phyloP scores from a whole-genome alignment of 2,329 filamentous ascomycete genomes.

The Ceratocystis lukuohia region DNA sequence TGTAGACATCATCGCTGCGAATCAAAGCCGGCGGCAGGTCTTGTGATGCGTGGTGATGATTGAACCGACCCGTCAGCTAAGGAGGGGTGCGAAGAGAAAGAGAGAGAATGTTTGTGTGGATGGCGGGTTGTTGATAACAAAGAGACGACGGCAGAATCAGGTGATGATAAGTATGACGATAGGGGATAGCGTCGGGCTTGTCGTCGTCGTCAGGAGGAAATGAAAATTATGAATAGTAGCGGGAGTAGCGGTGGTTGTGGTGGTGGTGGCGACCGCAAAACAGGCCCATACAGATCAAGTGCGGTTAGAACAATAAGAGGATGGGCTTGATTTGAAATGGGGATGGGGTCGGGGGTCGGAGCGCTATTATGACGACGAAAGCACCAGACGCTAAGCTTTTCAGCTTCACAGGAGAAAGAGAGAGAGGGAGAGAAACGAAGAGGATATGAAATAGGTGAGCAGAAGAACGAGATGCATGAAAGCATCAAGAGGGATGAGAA shows the following conservation, averaged over 20 bases:
- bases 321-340: constrained; percentile 1
- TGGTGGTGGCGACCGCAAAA: background rate
- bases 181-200: background rate
- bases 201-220: background rate
- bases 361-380: background rate
- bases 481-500: background rate
- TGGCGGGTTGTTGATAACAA: background rate
- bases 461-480: background rate
- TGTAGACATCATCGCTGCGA: background rate
- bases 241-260: background rate
- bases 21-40: background rate
- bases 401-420: background rate
- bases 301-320: background rate
- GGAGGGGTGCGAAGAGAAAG: background rate
- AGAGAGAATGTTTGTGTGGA: background rate
- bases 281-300: background rate
- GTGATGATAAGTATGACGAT: background rate
- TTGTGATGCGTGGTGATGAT: background rate
- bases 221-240: background rate
- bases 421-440: background rate
- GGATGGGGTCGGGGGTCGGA: background rate
- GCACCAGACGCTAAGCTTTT: background rate
- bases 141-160: background rate
- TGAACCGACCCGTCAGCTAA: background rate
- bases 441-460: background rate